Percentiles rank a stretch among this genome's conserved stretches.
These are phyloP conservation scores for Theileria parva DNA, from an alignment of 169 alveolate genomes.

Conservation along the genomic window DNA sequence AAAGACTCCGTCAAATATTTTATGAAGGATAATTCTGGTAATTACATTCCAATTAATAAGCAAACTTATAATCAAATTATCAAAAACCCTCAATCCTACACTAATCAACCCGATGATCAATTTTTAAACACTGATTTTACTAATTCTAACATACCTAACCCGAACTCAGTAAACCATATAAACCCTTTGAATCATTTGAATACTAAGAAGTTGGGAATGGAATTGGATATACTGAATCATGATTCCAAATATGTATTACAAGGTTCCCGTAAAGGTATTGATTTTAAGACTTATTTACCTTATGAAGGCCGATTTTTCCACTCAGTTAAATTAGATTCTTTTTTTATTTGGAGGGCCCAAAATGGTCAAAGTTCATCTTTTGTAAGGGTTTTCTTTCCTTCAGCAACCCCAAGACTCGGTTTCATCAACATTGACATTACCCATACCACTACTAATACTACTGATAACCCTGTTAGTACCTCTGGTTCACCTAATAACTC, in stretches of 20 bases:
- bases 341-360: background rate
- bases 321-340: background rate
- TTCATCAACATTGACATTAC: background rate
- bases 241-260: background rate
- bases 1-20: background rate
- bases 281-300: background rate
- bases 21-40: background rate
- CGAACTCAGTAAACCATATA: too few relatives aligned
- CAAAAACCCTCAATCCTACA: background rate
- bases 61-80: background rate
- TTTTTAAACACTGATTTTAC: background rate
- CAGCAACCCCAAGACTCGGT: background rate
- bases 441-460: background rate
- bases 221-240: background rate
- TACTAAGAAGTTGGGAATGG: background rate
- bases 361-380: background rate
- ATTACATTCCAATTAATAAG: background rate
- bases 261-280: background rate
- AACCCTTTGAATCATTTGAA: background rate
- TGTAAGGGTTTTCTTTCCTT: conserved; percentile 10
- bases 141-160: background rate
- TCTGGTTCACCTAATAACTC: background rate
- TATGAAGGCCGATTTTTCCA: background rate
- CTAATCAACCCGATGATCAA: background rate
- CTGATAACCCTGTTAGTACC: background rate